Percentiles rank a stretch among this genome's conserved stretches.
Evolutionary conservation across 345 rosid genomes (phyloP).

Genomic region (Carallia pectinifolia): DNA sequence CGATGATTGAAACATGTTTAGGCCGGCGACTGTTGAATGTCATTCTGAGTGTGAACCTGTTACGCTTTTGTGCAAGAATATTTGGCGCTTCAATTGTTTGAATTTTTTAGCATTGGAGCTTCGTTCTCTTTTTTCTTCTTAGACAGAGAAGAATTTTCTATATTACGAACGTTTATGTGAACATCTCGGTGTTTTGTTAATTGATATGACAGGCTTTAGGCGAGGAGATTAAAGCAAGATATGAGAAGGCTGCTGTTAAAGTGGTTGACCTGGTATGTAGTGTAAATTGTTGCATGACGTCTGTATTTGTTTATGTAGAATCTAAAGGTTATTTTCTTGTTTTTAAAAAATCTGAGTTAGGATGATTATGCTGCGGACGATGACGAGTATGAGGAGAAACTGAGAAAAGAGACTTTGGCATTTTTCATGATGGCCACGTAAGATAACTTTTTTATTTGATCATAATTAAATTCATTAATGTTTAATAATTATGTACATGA

Average conservation of each 20-base stretch:
- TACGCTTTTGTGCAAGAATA: too few species aligned
- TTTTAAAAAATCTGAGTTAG: conserved; percentile 28
- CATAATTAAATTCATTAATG: too few species aligned
- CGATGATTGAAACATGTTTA: too few species aligned
- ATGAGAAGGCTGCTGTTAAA: conserved; percentile 31
- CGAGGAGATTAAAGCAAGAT: conserved; percentile 35
- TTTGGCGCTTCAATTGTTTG: too few species aligned
- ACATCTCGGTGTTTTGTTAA: neutral
- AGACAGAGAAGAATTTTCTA: neutral
- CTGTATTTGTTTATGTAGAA: neutral
- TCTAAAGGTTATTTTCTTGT: neutral
- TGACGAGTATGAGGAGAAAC: conserved; percentile 83
- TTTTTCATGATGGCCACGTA: conserved; percentile 94
- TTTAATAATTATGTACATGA: neutral
- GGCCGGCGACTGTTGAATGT: too few species aligned
- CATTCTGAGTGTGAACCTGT: too few species aligned
- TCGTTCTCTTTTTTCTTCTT: too few species aligned
- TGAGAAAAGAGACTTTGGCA: conserved; percentile 75
- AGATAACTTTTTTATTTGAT: conserved; percentile 19
- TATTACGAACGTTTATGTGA: neutral
- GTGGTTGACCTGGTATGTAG: conserved; percentile 31
- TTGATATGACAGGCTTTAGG: conserved; percentile 22
- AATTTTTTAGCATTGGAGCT: too few species aligned
- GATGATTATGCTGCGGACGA: conserved; percentile 95
- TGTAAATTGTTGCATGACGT: neutral